phyloP scores from a whole-genome alignment of 352 stramenopile species.

The Bremia lactucae region DNA sequence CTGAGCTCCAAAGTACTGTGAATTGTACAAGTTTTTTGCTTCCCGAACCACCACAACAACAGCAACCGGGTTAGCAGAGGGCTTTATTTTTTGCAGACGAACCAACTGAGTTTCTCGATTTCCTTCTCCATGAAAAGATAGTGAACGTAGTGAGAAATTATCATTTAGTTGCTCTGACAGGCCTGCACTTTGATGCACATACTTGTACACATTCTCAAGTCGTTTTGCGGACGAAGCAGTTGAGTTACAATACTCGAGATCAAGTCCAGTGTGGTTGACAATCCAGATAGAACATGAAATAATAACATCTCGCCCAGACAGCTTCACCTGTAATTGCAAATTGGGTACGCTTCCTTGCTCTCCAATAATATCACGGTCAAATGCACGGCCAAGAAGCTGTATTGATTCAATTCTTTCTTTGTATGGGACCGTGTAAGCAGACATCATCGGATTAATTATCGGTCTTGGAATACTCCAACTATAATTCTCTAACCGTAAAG shows the following conservation, averaged over 20 bases:
- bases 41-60: conserved; percentile 77
- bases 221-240: conserved; percentile 60
- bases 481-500: conserved; percentile 83
- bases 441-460: conserved; percentile 69
- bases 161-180: conserved; percentile 36
- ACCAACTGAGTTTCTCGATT: conserved; percentile 41
- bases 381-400: conserved; percentile 52
- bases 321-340: conserved; percentile 74
- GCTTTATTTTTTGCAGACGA: conserved; percentile 64
- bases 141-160: conserved; percentile 49
- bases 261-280: conserved; percentile 77
- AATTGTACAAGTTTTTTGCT: conserved; percentile 71
- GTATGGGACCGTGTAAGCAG: conserved; percentile 59
- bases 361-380: conserved; percentile 51
- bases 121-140: conserved; percentile 47
- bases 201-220: conserved; percentile 59
- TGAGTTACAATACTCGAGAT: conserved; percentile 81
- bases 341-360: conserved; percentile 75
- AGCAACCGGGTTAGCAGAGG: conserved; percentile 64
- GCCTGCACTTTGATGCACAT: conserved; percentile 50
- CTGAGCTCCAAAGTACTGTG: conserved; percentile 78
- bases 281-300: conserved; percentile 85
- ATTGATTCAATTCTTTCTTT: conserved; percentile 69
- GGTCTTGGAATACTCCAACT: conserved; percentile 74
- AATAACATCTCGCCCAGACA: conserved; percentile 67